These are phyloP conservation scores for Suillus subalutaceus DNA, from an alignment of 768 basidiomycete species.

Conservation along the genomic window DNA sequence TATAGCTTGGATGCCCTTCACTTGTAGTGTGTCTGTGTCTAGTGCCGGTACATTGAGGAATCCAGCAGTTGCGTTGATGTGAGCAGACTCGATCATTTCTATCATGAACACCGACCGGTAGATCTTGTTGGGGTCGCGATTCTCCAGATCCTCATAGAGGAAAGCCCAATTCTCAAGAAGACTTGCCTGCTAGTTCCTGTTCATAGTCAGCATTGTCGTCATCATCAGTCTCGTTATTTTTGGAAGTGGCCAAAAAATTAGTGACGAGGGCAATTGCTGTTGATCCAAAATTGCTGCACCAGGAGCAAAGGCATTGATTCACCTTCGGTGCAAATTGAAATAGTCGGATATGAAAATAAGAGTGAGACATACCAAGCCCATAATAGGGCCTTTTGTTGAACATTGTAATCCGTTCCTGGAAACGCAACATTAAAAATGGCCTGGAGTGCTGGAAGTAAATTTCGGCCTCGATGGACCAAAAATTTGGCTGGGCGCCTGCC, in stretches of 20 bases:
- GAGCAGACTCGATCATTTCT: conserved; percentile 10
- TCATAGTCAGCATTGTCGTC: too few species aligned
- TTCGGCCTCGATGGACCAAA: conserved; percentile 14
- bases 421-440: conserved; percentile 11
- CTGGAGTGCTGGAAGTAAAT: conserved; percentile 8
- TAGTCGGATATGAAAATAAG: background rate
- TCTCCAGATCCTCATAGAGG: conserved; percentile 11
- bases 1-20: conserved; percentile 7
- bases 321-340: too few species aligned
- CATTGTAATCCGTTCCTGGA: conserved; percentile 9
- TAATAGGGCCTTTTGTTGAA: background rate
- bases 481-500: conserved; percentile 12
- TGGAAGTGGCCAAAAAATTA: too few species aligned
- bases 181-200: background rate
- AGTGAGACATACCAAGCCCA: conserved; percentile 10
- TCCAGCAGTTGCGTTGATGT: conserved; percentile 6
- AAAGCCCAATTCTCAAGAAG: conserved; percentile 3
- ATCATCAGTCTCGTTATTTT: too few species aligned
- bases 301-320: too few species aligned
- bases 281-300: too few species aligned
- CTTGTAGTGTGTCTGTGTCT: background rate
- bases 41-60: conserved; percentile 7
- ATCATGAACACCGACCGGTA: conserved; percentile 10
- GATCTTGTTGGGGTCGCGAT: background rate
- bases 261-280: too few species aligned